phyloP scores from a whole-genome alignment of 176 grass and related monocot genomes.

The Hsuehochloa calcarea region DNA sequence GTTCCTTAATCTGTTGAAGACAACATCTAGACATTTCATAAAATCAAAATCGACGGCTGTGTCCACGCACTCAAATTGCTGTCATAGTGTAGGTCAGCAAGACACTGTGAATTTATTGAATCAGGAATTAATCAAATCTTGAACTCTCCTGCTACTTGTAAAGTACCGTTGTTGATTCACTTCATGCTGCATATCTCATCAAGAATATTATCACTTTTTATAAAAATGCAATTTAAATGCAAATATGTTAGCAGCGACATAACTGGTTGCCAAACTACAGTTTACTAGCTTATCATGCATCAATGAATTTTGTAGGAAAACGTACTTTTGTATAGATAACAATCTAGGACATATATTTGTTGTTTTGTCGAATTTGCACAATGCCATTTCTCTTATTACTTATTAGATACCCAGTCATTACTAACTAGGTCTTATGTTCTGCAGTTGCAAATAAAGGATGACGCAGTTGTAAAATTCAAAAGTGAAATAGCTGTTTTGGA shows the following conservation, averaged over 20 bases:
- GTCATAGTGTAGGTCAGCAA: background rate
- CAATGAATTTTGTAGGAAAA: background rate
- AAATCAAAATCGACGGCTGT: background rate
- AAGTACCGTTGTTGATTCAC: background rate
- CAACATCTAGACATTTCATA: background rate
- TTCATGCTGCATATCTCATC: background rate
- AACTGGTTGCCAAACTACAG: constrained; percentile 2
- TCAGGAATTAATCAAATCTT: background rate
- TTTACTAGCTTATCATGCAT: background rate
- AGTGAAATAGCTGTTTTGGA: constrained; percentile 91
- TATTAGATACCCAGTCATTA: background rate
- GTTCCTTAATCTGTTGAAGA: constrained; percentile 4
- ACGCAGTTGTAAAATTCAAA: constrained; percentile 65
- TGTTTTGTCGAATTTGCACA: background rate
- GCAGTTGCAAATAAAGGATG: constrained; percentile 78
- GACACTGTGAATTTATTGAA: background rate
- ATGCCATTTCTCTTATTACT: constrained; percentile 13
- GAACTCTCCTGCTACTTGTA: background rate
- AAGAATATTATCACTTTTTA: background rate
- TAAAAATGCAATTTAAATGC: background rate
- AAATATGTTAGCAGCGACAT: background rate
- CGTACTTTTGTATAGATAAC: background rate
- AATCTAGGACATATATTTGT: background rate
- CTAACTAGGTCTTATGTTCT: constrained; percentile 39
- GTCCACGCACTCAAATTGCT: background rate